Conservation (phyloP, 169 alveolate genomes). For the Plasmodium berghei region DNA sequence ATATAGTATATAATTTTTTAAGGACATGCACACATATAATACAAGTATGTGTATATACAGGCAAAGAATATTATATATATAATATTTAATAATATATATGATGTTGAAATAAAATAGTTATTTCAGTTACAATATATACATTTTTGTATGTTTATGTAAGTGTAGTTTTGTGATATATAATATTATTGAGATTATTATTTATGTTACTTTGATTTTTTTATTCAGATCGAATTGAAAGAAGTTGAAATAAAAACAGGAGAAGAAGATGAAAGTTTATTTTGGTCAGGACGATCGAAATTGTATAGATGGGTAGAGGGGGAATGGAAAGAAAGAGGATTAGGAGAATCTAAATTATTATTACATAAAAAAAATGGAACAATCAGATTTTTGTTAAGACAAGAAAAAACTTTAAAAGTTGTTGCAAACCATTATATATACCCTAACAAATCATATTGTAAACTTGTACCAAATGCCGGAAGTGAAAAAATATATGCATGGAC, state of each 20-base stretch:
- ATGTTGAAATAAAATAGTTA: no score
- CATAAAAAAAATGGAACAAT: slow-evolving; percentile 93
- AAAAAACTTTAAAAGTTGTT: slow-evolving; percentile 95
- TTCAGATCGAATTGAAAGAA: slow-evolving; percentile 93
- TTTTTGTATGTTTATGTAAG: no score
- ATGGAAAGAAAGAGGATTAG: slow-evolving; percentile 98
- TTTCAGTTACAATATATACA: no score
- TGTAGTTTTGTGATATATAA: no score
- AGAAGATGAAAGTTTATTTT: slow-evolving; percentile 96
- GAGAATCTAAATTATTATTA: slow-evolving; percentile 95
- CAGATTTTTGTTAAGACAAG: slow-evolving; percentile 96
- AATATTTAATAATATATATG: no score
- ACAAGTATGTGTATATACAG: not conserved
- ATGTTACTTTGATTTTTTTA: not conserved
- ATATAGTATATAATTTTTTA: not conserved
- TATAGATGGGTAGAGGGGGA: slow-evolving; percentile 94
- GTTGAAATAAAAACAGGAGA: slow-evolving; percentile 96
- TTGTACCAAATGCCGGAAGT: slow-evolving; percentile 96
- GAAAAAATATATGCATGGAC: slow-evolving; percentile 98
- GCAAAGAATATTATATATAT: no score
- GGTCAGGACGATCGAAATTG: slow-evolving; percentile 94
- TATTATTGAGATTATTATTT: no score
- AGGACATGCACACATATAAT: not conserved
- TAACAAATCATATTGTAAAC: slow-evolving; percentile 89
- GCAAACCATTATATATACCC: slow-evolving; percentile 94